These are phyloP conservation scores for Jackrogersella minutella DNA, from an alignment of 495 filamentous ascomycete species.

Conservation along the genomic window DNA sequence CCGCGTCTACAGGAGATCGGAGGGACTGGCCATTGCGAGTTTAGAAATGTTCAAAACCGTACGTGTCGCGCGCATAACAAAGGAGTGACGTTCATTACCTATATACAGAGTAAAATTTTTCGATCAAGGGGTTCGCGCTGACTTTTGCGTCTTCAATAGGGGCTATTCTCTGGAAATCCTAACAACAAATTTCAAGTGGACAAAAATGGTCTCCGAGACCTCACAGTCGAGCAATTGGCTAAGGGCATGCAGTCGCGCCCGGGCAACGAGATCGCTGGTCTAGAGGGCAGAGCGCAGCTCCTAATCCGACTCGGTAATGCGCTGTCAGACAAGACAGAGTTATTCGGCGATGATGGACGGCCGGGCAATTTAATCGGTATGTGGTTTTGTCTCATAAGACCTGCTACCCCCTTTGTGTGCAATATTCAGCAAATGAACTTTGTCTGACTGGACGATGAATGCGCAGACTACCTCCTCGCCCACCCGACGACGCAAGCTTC, in stretches of 20 bases:
- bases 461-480: constrained; percentile 85
- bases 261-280: constrained; percentile 81
- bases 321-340: constrained; percentile 75
- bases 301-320: constrained; percentile 79
- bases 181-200: constrained; percentile 89
- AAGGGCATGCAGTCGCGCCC: constrained; percentile 85
- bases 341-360: constrained; percentile 84
- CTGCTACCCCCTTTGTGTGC: neutral
- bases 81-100: neutral
- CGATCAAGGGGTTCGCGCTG: constrained; percentile 10
- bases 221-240: constrained; percentile 74
- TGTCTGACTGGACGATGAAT: constrained; percentile 24
- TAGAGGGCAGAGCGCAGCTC: constrained; percentile 86
- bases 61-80: constrained; percentile 16
- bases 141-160: constrained; percentile 48
- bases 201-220: constrained; percentile 74
- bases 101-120: neutral
- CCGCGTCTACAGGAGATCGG: constrained; percentile 81
- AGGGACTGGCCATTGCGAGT: constrained; percentile 92
- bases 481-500: constrained; percentile 88
- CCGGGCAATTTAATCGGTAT: constrained; percentile 96
- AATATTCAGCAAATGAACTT: neutral
- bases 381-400: constrained; percentile 30
- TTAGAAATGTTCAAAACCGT: constrained; percentile 94
- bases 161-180: constrained; percentile 86